phyloP scores from a whole-genome alignment of 495 filamentous ascomycete genomes.

The Venustampulla echinocandica region DNA sequence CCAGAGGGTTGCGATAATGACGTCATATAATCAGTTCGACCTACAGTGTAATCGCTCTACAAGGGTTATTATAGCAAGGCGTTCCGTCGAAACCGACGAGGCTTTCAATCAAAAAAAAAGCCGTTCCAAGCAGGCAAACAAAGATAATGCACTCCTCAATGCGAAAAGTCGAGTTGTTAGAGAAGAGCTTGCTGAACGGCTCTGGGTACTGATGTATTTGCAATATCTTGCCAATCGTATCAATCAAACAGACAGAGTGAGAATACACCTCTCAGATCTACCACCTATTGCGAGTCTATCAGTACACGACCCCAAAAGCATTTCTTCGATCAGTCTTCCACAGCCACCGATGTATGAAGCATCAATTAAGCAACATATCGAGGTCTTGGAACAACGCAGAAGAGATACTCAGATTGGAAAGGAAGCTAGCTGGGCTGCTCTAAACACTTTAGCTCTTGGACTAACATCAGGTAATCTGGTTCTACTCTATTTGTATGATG shows the following conservation, averaged over 20 bases:
- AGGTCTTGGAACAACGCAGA: background rate
- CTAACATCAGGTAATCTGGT: background rate
- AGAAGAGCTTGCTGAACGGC: background rate
- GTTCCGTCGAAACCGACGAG: background rate
- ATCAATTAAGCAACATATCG: constrained; percentile 1
- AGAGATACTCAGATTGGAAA: background rate
- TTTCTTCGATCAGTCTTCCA: background rate
- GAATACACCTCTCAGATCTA: constrained; percentile 1
- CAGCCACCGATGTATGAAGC: background rate
- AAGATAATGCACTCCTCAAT: constrained; percentile 2
- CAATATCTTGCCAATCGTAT: background rate
- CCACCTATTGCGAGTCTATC: background rate
- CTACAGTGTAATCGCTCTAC: background rate
- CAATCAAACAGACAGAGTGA: constrained; percentile 2
- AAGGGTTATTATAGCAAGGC: background rate
- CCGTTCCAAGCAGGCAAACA: background rate
- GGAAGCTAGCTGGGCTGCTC: background rate
- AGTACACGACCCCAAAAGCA: background rate
- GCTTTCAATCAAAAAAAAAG: background rate
- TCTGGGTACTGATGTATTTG: constrained; percentile 1
- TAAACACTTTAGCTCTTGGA: background rate
- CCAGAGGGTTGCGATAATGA: too few species aligned
- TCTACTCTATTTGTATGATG: background rate
- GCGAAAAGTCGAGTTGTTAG: constrained; percentile 2
- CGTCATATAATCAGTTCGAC: background rate